Conservation (phyloP, 1,284 basidiomycete genomes). For the Microbotryum saponariae region DNA sequence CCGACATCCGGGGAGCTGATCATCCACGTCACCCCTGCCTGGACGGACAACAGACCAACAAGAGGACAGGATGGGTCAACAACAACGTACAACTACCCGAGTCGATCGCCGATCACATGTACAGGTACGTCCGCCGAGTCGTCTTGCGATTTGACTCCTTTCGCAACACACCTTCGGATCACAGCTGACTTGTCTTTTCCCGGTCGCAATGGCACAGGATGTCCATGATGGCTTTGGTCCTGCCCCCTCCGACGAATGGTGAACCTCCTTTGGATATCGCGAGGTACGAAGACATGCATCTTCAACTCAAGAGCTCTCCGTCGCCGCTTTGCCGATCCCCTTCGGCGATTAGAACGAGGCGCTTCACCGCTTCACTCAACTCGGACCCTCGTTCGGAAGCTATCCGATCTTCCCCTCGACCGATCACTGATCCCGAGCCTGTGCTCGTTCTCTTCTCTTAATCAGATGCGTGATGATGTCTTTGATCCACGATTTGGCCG, state of each 20-base stretch:
- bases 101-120: conserved; percentile 96
- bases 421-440: background rate
- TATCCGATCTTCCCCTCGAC: conserved; percentile 25
- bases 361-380: too few species aligned
- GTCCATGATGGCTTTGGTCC: conserved; percentile 76
- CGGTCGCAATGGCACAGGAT: conserved; percentile 45
- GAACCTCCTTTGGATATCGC: conserved; percentile 58
- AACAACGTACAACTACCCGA: conserved; percentile 54
- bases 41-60: conserved; percentile 59
- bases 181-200: background rate
- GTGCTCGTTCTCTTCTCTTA: background rate
- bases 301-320: background rate
- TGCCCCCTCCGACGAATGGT: conserved; percentile 49
- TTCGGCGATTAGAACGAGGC: background rate
- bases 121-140: conserved; percentile 46
- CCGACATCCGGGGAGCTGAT: conserved; percentile 3
- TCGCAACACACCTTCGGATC: too few species aligned
- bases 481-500: conserved; percentile 89
- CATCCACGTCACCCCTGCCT: background rate
- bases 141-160: too few species aligned
- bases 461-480: conserved; percentile 78
- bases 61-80: conserved; percentile 88
- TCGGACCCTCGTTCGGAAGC: conserved; percentile 40
- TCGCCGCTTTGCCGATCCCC: background rate
- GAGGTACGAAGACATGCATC: conserved; percentile 46